phyloP scores from a whole-genome alignment of 352 stramenopile genomes.

The Phytophthora foliorum region DNA sequence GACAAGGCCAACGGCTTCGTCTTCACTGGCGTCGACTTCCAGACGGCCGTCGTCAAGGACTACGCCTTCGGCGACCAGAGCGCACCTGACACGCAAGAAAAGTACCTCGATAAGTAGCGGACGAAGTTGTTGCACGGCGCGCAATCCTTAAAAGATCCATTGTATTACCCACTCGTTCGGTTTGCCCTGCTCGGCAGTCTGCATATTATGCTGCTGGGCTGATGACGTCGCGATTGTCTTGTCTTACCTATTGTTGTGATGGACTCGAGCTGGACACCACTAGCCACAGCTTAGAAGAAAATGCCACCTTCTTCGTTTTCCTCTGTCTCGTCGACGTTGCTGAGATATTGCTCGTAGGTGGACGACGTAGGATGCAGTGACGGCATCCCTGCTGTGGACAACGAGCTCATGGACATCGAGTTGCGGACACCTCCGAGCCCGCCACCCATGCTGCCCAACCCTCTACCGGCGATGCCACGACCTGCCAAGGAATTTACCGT shows the following conservation, averaged over 20 bases:
- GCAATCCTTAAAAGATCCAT: conserved; percentile 40
- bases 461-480: conserved; percentile 40
- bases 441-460: conserved; percentile 29
- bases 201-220: conserved; percentile 13
- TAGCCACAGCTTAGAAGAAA: conserved; percentile 93
- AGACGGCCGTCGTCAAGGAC: conserved; percentile 81
- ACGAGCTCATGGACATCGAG: conserved; percentile 90
- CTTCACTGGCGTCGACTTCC: conserved; percentile 83
- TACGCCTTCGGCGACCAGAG: conserved; percentile 73
- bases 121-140: too few species aligned
- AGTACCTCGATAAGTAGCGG: conserved; percentile 63
- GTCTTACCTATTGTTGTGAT: conserved; percentile 28
- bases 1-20: conserved; percentile 90
- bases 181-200: too few species aligned
- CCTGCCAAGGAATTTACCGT: conserved; percentile 24
- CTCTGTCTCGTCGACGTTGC: conserved; percentile 86
- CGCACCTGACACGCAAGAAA: conserved; percentile 70
- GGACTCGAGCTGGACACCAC: too few species aligned
- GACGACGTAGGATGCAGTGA: conserved; percentile 73
- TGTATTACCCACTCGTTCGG: conserved; percentile 51
- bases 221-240: too few species aligned
- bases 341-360: conserved; percentile 91
- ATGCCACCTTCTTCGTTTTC: conserved; percentile 85
- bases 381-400: conserved; percentile 67
- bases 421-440: conserved; percentile 45